A percentile compares a stretch with the other conserved stretches of the same genome.
Conservation (phyloP, 2,329 filamentous ascomycete species). For the Venturia asperata region DNA sequence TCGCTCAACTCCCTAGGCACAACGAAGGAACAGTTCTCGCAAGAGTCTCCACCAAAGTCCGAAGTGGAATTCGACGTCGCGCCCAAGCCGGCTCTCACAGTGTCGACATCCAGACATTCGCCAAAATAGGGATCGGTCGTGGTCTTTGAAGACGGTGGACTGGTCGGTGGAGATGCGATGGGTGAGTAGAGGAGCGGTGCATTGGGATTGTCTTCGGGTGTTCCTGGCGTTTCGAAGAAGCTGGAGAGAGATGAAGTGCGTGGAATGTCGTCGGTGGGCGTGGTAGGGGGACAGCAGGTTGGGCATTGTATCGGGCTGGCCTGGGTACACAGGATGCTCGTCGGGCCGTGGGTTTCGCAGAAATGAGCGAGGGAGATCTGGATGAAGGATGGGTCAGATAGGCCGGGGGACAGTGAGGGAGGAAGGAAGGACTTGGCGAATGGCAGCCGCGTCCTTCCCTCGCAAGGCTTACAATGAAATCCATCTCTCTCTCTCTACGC, state of each 20-base stretch:
- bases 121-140: slow-evolving; percentile 44
- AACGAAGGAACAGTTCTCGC: slow-evolving; percentile 51
- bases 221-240: slow-evolving; percentile 22
- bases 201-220: slow-evolving; percentile 22
- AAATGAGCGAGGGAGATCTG: slow-evolving; percentile 57
- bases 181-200: slow-evolving; percentile 31
- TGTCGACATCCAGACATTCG: neutral
- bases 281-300: slow-evolving; percentile 42
- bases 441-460: no score
- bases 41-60: slow-evolving; percentile 46
- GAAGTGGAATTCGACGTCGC: slow-evolving; percentile 31
- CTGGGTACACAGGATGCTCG: slow-evolving; percentile 55
- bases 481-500: neutral
- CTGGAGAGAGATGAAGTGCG: slow-evolving; percentile 24
- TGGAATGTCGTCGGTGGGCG: slow-evolving; percentile 29
- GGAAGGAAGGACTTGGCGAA: no score
- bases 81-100: slow-evolving; percentile 24
- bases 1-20: slow-evolving; percentile 49
- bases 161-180: slow-evolving; percentile 36
- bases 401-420: neutral
- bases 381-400: neutral
- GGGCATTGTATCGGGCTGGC: slow-evolving; percentile 48
- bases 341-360: slow-evolving; percentile 56
- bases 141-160: slow-evolving; percentile 30
- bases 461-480: slow-evolving; percentile 12